Evolutionary conservation across 2,329 filamentous ascomycete genomes (phyloP).

Genomic region (Byssothecium circinans): DNA sequence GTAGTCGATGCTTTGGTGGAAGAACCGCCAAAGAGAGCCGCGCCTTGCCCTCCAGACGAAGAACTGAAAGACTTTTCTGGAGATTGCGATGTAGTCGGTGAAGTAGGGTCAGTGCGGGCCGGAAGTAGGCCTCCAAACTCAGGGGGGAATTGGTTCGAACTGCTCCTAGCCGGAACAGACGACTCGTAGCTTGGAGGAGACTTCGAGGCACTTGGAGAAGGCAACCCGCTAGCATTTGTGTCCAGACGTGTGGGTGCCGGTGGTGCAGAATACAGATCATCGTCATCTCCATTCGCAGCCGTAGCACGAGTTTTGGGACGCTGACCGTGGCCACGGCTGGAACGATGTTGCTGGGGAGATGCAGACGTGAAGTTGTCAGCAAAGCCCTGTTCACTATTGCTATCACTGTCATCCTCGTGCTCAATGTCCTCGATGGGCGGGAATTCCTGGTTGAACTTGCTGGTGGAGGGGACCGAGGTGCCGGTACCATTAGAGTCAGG

Average conservation of each 20-base stretch:
- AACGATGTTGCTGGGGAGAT: slow-evolving; percentile 43
- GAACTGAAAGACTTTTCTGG: slow-evolving; percentile 41
- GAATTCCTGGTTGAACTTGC: slow-evolving; percentile 74
- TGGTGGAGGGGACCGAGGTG: slow-evolving; percentile 38
- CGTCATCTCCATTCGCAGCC: slow-evolving; percentile 21
- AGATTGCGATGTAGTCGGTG: slow-evolving; percentile 39
- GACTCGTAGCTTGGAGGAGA: slow-evolving; percentile 62
- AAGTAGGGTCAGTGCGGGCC: slow-evolving; percentile 56
- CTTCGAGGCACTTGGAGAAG: slow-evolving; percentile 57
- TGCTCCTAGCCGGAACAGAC: slow-evolving; percentile 39
- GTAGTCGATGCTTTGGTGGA: slow-evolving; percentile 39
- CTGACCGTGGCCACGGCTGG: slow-evolving; percentile 28
- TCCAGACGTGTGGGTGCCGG: slow-evolving; percentile 40
- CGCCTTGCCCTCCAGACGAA: slow-evolving; percentile 43
- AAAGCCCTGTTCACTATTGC: slow-evolving; percentile 71
- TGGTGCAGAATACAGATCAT: slow-evolving; percentile 36
- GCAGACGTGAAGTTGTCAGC: slow-evolving; percentile 87
- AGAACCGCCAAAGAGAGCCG: slow-evolving; percentile 44
- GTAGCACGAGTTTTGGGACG: slow-evolving; percentile 30
- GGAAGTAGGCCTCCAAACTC: slow-evolving; percentile 61
- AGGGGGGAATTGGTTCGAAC: slow-evolving; percentile 53
- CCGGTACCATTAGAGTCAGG: slow-evolving; percentile 39
- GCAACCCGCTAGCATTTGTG: slow-evolving; percentile 47
- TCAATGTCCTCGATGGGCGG: slow-evolving; percentile 89
- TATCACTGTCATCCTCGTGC: slow-evolving; percentile 79